Evolutionary conservation across 495 filamentous ascomycete genomes (phyloP), one percentile per base, ranked within the genome.

Genomic region (Penicillium cinerascens): DNA sequence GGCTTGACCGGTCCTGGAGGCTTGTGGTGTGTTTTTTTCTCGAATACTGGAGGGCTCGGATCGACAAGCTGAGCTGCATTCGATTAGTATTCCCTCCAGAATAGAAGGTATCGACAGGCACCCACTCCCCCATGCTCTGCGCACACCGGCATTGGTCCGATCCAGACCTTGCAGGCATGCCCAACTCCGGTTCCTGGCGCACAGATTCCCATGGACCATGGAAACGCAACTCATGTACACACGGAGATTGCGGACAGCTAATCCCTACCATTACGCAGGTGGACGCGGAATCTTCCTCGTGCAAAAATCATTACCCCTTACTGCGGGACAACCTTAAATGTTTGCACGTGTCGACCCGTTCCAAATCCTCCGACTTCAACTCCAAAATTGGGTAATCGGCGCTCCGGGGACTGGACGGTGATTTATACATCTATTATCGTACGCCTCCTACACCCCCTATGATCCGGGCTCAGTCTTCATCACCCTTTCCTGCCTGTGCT

Each of bases 21-120:
- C n/a, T n/a, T n/a, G n/a, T n/a, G n/a, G n/a, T n/a, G n/a, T n/a
- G n/a, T n/a, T n/a, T n/a, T n/a, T n/a, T 21, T 25, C 23, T 23
- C 13, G 27, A 37, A 47, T 27, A n/a, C n/a, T n/a, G 26, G 11
- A 2, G 29, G 29, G 11, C 9, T 33, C 7, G 26, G 29, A 33
- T 33, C 29, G 29, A 10, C 29, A 11, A 33, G 29, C 29, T 33
- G 9, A 33, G 29, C 29, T 13, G 13, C 10, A 15, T 15, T 13
- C 1, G 29, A 1, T 33, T 29, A 4, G 25, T 29, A n/a, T 29
- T 10, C 26, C 7, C 26, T 33, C 62, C 35, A 56, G 25, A 46
- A n/a, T 17, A 63, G 63, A 55, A 66, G 49, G 55, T 55, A 63
- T 61, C 63, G 63, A 63, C 63, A 63, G 60, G 57, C 52, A 66